A percentile compares a stretch with the other conserved stretches of the same genome.
Conservation (phyloP, 306 rosid species). For the barrel medic (Medicago truncatula) region MtrunA17r5.0-ANR NC_053048.1:40275001-40275500, state of each 20-base stretch:
- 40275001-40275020: background rate
- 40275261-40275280: slow-evolving; percentile 82
- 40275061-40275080: slow-evolving; percentile 39
- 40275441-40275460: slow-evolving; percentile 93
- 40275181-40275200: slow-evolving; percentile 80
- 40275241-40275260: slow-evolving; percentile 74
- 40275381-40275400: slow-evolving; percentile 86
- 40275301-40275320: slow-evolving; percentile 90
- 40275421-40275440: slow-evolving; percentile 93
- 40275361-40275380: slow-evolving; percentile 94
- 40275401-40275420: slow-evolving; percentile 94
- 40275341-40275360: slow-evolving; percentile 86
- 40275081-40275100: slow-evolving; percentile 32
- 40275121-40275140: slow-evolving; percentile 38
- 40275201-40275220: slow-evolving; percentile 89
- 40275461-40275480: slow-evolving; percentile 95
- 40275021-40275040: slow-evolving; percentile 18
- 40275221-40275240: slow-evolving; percentile 68
- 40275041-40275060: slow-evolving; percentile 34
- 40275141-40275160: slow-evolving; percentile 71
- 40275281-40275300: slow-evolving; percentile 87
- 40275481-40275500: slow-evolving; percentile 87
- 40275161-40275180: slow-evolving; percentile 72
- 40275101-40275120: slow-evolving; percentile 26
- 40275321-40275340: slow-evolving; percentile 92